Evolutionary conservation across 179 eudicot genomes (phyloP).

Genomic region (Pouteria campechiana): DNA sequence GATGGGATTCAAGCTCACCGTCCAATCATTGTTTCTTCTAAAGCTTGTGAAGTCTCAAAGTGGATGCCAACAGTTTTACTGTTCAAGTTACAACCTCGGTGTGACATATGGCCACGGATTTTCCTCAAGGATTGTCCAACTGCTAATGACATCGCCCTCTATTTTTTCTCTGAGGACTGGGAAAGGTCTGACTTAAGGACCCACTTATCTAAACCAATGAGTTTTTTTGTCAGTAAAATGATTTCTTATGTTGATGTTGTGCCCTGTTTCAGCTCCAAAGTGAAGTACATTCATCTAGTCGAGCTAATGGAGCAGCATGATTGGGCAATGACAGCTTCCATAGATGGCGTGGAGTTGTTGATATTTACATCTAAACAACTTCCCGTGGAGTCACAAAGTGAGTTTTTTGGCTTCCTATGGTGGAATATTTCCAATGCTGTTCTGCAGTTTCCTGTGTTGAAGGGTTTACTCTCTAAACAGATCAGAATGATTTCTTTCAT

Average conservation of each 20-base stretch:
- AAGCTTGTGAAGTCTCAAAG: slow-evolving; percentile 24
- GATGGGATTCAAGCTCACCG: slow-evolving; percentile 26
- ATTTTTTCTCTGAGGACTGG: slow-evolving; percentile 21
- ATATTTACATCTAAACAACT: slow-evolving; percentile 31
- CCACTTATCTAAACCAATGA: neutral
- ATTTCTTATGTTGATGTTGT: slow-evolving; percentile 2
- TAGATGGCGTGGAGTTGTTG: slow-evolving; percentile 27
- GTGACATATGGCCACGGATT: slow-evolving; percentile 11
- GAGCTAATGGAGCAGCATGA: slow-evolving; percentile 17
- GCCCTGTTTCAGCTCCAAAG: slow-evolving; percentile 13
- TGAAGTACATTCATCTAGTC: slow-evolving; percentile 10
- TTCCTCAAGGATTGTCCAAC: slow-evolving; percentile 22
- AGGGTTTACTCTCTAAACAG: no score
- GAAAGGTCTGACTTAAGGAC: slow-evolving; percentile 18
- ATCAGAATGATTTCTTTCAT: no score
- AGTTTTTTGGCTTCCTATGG: slow-evolving; percentile 6
- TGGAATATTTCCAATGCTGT: no score
- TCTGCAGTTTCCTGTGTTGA: no score
- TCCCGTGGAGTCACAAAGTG: slow-evolving; percentile 20
- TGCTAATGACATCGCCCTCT: slow-evolving; percentile 32
- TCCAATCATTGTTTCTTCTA: slow-evolving; percentile 16
- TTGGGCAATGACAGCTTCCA: slow-evolving; percentile 15
- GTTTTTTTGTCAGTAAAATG: neutral
- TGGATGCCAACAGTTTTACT: slow-evolving; percentile 26
- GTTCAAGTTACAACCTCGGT: slow-evolving; percentile 18